phyloP scores from a whole-genome alignment of 805 yeast species.

The Cyberlindnera euphorbiiphila region DNA sequence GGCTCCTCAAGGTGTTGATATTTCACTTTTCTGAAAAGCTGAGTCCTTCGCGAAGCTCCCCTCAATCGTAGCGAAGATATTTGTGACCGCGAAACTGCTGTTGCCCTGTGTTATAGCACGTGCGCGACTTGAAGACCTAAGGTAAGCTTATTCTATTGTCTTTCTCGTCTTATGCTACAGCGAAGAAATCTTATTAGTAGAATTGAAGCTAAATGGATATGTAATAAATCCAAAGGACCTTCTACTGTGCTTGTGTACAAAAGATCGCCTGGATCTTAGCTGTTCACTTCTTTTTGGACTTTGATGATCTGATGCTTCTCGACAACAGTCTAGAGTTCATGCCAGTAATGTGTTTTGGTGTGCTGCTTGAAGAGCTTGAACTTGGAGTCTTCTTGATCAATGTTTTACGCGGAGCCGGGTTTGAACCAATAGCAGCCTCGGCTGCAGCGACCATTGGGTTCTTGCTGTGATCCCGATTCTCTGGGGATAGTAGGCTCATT shows the following conservation, averaged over 20 bases:
- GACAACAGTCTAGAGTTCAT: slow-evolving; percentile 61
- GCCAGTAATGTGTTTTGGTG: slow-evolving; percentile 40
- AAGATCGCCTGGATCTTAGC: slow-evolving; percentile 5
- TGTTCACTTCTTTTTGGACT: slow-evolving; percentile 21
- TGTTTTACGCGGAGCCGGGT: not conserved
- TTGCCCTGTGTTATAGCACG: not conserved
- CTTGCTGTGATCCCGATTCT: slow-evolving; percentile 5
- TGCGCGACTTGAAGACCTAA: not conserved
- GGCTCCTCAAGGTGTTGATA: slow-evolving; percentile 13
- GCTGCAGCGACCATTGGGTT: slow-evolving; percentile 26
- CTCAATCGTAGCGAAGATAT: too few species aligned
- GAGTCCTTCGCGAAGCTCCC: slow-evolving; percentile 19
- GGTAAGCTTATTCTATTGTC: not conserved
- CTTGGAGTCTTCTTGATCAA: slow-evolving; percentile 1
- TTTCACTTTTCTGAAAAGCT: slow-evolving; percentile 27
- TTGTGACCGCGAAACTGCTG: not conserved
- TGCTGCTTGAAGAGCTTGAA: not conserved
- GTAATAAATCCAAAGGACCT: not conserved
- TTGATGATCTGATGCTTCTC: slow-evolving; percentile 35
- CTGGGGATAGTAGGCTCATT: slow-evolving; percentile 2
- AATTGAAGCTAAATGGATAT: too few species aligned
- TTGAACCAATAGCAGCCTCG: slow-evolving; percentile 22
- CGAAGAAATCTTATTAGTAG: too few species aligned
- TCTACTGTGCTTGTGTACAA: not conserved
- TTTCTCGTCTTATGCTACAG: not conserved